Evolutionary conservation across 495 filamentous ascomycete species (phyloP).

Genomic region (Penicillium daleae): DNA sequence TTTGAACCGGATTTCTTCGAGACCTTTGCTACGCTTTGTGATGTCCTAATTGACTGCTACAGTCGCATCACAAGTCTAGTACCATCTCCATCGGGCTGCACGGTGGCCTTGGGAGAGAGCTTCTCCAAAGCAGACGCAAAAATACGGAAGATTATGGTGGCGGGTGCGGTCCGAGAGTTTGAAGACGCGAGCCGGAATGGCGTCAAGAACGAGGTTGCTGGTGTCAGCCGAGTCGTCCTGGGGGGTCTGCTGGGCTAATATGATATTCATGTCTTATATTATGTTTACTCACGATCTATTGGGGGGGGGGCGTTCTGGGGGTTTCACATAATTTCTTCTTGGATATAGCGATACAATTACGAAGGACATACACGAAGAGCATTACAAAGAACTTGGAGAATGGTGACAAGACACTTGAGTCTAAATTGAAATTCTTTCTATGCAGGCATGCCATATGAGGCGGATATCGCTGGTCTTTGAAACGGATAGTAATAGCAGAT

Average conservation of each 20-base stretch:
- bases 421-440: constrained; percentile 15
- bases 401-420: constrained; percentile 8
- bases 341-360: background rate
- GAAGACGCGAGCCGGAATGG: constrained; percentile 79
- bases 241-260: constrained; percentile 79
- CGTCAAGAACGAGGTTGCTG: constrained; percentile 77
- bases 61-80: constrained; percentile 74
- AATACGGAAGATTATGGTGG: constrained; percentile 83
- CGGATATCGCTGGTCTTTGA: constrained; percentile 21
- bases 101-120: constrained; percentile 67
- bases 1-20: constrained; percentile 98
- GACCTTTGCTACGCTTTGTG: constrained; percentile 95
- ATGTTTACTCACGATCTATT: constrained; percentile 20
- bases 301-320: constrained; percentile 16
- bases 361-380: background rate
- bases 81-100: constrained; percentile 65
- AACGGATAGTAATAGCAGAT: constrained; percentile 6
- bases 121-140: constrained; percentile 89
- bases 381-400: background rate
- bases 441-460: constrained; percentile 17
- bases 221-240: constrained; percentile 84
- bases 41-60: constrained; percentile 93
- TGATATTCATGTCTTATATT: background rate
- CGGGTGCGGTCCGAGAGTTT: constrained; percentile 86
- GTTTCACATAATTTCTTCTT: constrained; percentile 5